Evolutionary conservation across 805 yeast genomes (phyloP), one percentile per base, ranked within the genome.

Genomic region (Saturnispora sanitii): DNA sequence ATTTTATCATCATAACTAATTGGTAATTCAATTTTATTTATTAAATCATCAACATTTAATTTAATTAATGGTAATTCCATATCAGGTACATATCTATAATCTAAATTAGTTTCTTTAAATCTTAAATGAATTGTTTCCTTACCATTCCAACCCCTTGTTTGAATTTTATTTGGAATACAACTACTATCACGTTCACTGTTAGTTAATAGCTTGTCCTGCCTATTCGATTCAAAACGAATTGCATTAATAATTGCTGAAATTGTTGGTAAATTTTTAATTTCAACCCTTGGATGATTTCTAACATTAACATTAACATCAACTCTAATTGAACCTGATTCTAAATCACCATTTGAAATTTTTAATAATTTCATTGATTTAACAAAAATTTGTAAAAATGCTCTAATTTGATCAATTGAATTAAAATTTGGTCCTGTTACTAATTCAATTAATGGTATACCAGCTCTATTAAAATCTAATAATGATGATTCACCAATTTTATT

Each of bases 101-200:
- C 98, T 11, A 83, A 71, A 0, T 84, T 73, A 30, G 74, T 73
- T 56, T 90, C 96, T 53, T 92, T 92, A 3, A 74, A 67, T 54
- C 98, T 73, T 37, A 82, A 61, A 37, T 72, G 68, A 34, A 70
- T 66, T 0, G 97, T 90, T 32, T 66, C 63, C 3, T 59, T 59
- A 2, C 96, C 96, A 52, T 81, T 79, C 96, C 96, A 92, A 16
- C 95, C 92, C 54, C 96, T 70, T 0, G 98, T 92, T 53, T 88
- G 95, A 19, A 52, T 52, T 1, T 46, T 47, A 2, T n/a, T n/a
- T n/a, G n/a, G n/a, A n/a, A n/a, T n/a, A n/a, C n/a, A n/a, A n/a
- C n/a, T n/a, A n/a, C n/a, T n/a, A 25, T 25, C 12, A 12, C 11
- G 27, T 25, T 25, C 12, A 8, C 8, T 25, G 11, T 25, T 25